These are phyloP conservation scores for Zymoseptoria tritici DNA, from an alignment of 2,329 filamentous ascomycete genomes.

Conservation along the genomic window DNA sequence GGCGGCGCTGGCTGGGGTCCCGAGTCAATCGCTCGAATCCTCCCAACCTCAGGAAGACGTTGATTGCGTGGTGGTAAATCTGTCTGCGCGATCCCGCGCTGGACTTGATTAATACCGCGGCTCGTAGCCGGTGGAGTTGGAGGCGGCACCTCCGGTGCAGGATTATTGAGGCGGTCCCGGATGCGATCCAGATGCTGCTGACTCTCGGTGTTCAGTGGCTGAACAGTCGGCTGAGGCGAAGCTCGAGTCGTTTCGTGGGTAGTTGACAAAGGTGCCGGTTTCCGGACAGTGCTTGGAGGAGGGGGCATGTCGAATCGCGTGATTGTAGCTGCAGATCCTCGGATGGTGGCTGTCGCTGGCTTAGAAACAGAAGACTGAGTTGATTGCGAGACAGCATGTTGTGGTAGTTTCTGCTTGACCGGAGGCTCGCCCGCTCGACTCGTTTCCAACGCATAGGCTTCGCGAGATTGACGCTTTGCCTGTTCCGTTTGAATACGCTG, in stretches of 20 bases:
- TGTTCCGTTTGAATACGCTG: not conserved
- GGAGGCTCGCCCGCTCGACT: not conserved
- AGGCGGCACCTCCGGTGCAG: not conserved
- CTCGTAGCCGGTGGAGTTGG: not conserved
- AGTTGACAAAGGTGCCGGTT: not conserved
- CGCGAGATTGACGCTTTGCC: not conserved
- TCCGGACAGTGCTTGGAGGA: not conserved
- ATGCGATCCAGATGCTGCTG: not conserved
- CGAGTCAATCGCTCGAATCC: not conserved
- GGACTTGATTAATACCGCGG: not conserved
- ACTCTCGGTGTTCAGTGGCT: not conserved
- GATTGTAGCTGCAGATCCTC: not conserved
- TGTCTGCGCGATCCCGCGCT: not conserved
- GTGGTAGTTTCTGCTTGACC: not conserved
- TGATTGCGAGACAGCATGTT: not conserved
- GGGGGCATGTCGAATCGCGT: not conserved
- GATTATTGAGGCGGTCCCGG: not conserved
- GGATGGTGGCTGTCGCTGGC: not conserved
- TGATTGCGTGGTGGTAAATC: not conserved
- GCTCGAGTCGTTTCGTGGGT: not conserved
- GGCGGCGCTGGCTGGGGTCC: not conserved
- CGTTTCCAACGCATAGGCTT: not conserved
- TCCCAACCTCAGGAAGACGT: not conserved
- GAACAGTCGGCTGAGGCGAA: not conserved
- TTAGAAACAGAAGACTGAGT: not conserved